Evolutionary conservation across 305 asterid species (phyloP), one percentile per base, ranked within the genome.

Genomic region (Withania somnifera): DNA sequence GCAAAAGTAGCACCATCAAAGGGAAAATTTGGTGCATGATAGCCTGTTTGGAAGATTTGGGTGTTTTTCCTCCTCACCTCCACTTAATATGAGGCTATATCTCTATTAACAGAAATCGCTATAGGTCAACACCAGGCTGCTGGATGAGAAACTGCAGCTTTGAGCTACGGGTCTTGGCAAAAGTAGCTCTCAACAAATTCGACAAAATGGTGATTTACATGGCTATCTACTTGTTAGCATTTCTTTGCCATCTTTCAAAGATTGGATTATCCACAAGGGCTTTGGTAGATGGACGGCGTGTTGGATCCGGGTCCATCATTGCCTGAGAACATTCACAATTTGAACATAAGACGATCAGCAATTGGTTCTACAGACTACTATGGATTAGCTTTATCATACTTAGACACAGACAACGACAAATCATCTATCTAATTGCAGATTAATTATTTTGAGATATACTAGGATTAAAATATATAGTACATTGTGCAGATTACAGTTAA

Each of bases 251-350:
- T 89, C 92, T 88, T 76, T 61, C 85, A 67, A 94, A 94, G 4
- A 95, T 90, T 71, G 93, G 92, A 86, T 93, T 91, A 67, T 88
- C 86, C 34, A 92, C 82, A 78, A 95, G 81, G 71, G 90, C 93
- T 79, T 85, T 87, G 13, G 97, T 93, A 80, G 98, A 90, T 73
- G 98, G 99, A 79, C 98, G 86, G 73, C 90, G 87, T 57, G 67
- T 84, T 82, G 98, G 99, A 88, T 92, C 89, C 54, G 93, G 93
- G 83, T 95, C 96, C 98, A 94, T 88, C 97, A 94, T 94, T 38
- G 87, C 88, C 98, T 95, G 85, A 80, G 81, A 61, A 20, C 42
- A 50, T 81, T 36, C 32, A 63, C 20, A 81, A 77, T 64, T 26
- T 60, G 79, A 54, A 17, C 68, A 38, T 81, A n/a, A n/a, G 45